Evolutionary conservation across 2,329 filamentous ascomycete genomes (phyloP).

Genomic region (Calonectria crousiana): DNA sequence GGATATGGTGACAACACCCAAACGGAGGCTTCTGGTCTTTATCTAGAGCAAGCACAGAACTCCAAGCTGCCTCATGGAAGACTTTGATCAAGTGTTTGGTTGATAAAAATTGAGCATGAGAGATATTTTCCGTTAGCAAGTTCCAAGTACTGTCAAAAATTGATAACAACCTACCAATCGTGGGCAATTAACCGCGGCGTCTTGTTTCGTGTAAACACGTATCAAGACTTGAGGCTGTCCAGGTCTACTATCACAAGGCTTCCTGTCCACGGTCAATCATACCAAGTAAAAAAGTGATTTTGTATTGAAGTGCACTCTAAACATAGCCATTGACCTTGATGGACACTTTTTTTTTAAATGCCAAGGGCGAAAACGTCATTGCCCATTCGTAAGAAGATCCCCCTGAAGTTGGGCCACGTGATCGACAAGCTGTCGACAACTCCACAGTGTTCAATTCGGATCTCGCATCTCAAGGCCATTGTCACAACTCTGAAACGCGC

Average conservation of each 20-base stretch:
- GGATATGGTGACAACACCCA: neutral
- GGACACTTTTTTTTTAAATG: neutral
- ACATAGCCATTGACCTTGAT: neutral
- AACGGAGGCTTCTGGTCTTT: neutral
- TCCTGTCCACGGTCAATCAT: neutral
- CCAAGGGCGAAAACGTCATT: neutral
- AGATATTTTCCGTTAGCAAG: neutral
- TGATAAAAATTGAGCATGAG: neutral
- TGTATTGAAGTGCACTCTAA: neutral
- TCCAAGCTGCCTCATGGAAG: neutral
- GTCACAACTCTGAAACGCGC: slow-evolving; percentile 22
- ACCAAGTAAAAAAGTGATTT: neutral
- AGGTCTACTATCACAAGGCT: neutral
- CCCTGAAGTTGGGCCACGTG: slow-evolving; percentile 37
- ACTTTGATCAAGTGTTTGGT: neutral
- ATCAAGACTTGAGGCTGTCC: neutral
- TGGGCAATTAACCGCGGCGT: neutral
- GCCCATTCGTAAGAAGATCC: neutral
- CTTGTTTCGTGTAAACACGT: neutral
- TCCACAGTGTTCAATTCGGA: slow-evolving; percentile 32
- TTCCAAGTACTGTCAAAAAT: neutral
- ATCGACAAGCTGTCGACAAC: slow-evolving; percentile 29
- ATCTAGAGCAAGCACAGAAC: neutral
- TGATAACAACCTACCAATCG: neutral
- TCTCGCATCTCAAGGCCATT: slow-evolving; percentile 2